A percentile compares a stretch with the other conserved stretches of the same genome.
Conservation (phyloP, 306 rosid species). For the Acacia confusa region DNA sequence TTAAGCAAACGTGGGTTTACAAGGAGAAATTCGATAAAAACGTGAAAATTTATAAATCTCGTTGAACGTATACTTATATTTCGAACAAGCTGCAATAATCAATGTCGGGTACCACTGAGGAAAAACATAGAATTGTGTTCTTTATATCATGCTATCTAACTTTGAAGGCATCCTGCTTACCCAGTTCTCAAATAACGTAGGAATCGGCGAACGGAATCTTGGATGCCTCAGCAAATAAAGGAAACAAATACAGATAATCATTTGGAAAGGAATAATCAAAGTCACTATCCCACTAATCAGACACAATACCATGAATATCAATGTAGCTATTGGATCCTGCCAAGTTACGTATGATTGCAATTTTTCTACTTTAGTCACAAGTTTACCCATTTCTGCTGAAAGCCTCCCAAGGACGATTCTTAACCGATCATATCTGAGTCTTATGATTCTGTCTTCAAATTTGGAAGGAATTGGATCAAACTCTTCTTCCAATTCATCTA, state of each 20-base stretch:
- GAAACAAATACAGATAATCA: background rate
- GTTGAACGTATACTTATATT: background rate
- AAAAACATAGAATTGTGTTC: background rate
- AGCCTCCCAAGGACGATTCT: conserved; percentile 34
- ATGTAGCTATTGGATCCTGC: conserved; percentile 48
- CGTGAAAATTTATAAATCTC: background rate
- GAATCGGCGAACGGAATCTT: conserved; percentile 22
- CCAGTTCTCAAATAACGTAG: conserved; percentile 37
- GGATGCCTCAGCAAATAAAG: conserved; percentile 39
- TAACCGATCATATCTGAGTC: conserved; percentile 37
- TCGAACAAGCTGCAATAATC: background rate
- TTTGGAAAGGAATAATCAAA: conserved; percentile 23
- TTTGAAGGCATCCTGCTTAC: conserved; percentile 52
- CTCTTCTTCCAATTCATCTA: conserved; percentile 55
- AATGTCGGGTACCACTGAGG: background rate
- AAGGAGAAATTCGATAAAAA: background rate
- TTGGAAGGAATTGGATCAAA: conserved; percentile 51
- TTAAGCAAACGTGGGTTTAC: too few species aligned
- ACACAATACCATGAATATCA: conserved; percentile 32
- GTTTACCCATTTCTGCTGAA: conserved; percentile 27
- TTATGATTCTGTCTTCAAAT: conserved; percentile 24
- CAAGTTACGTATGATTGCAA: conserved; percentile 39
- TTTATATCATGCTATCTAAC: conserved; percentile 45
- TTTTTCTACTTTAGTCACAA: conserved; percentile 35
- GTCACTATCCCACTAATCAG: conserved; percentile 30